These are phyloP conservation scores for Crataegus laevigata DNA, from an alignment of 306 rosid genomes.

Conservation along the genomic window DNA sequence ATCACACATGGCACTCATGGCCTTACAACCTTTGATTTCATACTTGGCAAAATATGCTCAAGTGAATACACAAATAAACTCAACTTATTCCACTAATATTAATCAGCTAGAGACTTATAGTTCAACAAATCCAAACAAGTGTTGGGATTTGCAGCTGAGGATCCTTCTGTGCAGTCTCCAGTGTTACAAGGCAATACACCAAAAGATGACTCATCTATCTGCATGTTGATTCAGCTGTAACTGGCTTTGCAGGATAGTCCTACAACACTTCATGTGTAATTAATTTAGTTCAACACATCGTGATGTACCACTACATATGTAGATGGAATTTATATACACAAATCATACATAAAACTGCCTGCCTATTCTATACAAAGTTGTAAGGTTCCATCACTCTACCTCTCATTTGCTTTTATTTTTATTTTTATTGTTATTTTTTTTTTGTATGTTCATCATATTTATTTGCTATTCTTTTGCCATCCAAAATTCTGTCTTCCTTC, in stretches of 20 bases:
- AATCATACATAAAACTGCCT: neutral
- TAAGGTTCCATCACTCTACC: no score
- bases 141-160: conserved; percentile 47
- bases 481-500: no score
- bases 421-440: no score
- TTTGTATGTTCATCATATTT: no score
- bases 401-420: no score
- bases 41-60: no score
- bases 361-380: neutral
- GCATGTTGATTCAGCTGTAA: conserved; percentile 13
- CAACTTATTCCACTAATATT: no score
- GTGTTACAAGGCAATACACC: conserved; percentile 47
- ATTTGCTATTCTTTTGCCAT: no score
- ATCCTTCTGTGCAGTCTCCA: conserved; percentile 54
- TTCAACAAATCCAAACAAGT: conserved; percentile 46
- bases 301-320: neutral
- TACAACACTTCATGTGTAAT: neutral
- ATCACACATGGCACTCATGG: no score
- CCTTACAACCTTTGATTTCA: no score
- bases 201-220: conserved; percentile 18
- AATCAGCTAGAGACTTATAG: no score
- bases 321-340: neutral
- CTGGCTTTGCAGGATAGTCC: neutral
- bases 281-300: neutral
- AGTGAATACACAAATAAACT: no score